Conservation (phyloP, 768 basidiomycete genomes). For the Clitopilus hobsonii region DNA sequence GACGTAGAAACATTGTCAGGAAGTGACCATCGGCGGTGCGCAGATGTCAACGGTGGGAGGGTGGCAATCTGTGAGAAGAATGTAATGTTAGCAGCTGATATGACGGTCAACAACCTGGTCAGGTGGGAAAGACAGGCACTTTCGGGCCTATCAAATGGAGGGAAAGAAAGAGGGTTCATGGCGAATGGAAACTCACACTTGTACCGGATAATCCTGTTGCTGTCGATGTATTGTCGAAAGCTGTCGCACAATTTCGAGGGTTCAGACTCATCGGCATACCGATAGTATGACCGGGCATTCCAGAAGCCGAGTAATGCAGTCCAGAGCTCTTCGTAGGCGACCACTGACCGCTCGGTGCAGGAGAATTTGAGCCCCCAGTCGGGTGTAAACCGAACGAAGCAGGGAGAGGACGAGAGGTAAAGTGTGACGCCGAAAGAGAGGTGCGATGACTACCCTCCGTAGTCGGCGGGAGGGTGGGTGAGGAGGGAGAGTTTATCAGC, state of each 20-base stretch:
- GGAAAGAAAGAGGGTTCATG: too few relatives aligned
- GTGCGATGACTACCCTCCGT: neutral
- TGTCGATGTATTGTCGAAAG: neutral
- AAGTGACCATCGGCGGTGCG: neutral
- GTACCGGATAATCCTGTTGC: neutral
- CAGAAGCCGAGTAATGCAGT: neutral
- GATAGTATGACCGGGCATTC: neutral
- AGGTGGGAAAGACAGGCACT: neutral
- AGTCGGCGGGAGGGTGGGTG: neutral
- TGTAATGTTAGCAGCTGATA: neutral
- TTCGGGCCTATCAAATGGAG: too few relatives aligned
- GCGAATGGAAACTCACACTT: neutral
- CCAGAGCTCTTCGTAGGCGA: neutral
- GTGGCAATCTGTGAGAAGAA: neutral
- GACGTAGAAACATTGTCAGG: neutral
- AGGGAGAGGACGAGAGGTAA: neutral
- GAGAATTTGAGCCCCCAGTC: neutral
- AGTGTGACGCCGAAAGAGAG: neutral
- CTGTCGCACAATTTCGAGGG: neutral
- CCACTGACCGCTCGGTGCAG: neutral
- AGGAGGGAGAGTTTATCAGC: neutral
- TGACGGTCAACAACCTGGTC: neutral
- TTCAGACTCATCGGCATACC: neutral
- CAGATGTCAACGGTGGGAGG: neutral
- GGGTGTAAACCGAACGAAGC: neutral